Conservation (phyloP, 106 monocot species). For the Dioscorea dumetorum region DNA sequence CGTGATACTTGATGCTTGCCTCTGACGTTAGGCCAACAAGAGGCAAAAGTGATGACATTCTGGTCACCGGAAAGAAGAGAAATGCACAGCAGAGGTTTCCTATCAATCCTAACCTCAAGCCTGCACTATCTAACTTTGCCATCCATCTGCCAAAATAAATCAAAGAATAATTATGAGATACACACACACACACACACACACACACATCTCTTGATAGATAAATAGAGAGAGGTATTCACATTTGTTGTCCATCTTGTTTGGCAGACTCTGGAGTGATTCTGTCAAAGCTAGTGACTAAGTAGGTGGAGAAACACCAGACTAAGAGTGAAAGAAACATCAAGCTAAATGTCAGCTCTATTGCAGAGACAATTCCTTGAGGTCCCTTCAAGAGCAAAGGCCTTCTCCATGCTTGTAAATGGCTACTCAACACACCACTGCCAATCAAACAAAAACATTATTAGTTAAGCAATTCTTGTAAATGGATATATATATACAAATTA, state of each 20-base stretch:
- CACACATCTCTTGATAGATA: no score
- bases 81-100: slow-evolving; percentile 65
- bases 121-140: slow-evolving; percentile 33
- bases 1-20: slow-evolving; percentile 70
- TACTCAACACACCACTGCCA: background rate
- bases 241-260: slow-evolving; percentile 2
- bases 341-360: slow-evolving; percentile 40
- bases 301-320: slow-evolving; percentile 42
- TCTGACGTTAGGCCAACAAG: slow-evolving; percentile 72
- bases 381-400: slow-evolving; percentile 56
- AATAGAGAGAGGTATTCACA: slow-evolving; percentile 13
- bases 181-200: no score
- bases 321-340: slow-evolving; percentile 61
- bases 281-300: slow-evolving; percentile 13
- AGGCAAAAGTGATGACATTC: slow-evolving; percentile 60
- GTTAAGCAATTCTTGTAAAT: background rate
- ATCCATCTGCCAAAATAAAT: slow-evolving; percentile 40
- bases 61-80: slow-evolving; percentile 77
- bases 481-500: no score
- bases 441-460: background rate
- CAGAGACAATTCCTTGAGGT: slow-evolving; percentile 57
- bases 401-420: slow-evolving; percentile 28
- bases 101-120: slow-evolving; percentile 30
- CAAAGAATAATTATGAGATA: no score
- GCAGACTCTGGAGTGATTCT: slow-evolving; percentile 5